A percentile compares a stretch with the other conserved stretches of the same genome.
These are phyloP conservation scores for Pseudovirgaria hyperparasitica DNA, from an alignment of 2,329 filamentous ascomycete species.

Conservation along the genomic window DNA sequence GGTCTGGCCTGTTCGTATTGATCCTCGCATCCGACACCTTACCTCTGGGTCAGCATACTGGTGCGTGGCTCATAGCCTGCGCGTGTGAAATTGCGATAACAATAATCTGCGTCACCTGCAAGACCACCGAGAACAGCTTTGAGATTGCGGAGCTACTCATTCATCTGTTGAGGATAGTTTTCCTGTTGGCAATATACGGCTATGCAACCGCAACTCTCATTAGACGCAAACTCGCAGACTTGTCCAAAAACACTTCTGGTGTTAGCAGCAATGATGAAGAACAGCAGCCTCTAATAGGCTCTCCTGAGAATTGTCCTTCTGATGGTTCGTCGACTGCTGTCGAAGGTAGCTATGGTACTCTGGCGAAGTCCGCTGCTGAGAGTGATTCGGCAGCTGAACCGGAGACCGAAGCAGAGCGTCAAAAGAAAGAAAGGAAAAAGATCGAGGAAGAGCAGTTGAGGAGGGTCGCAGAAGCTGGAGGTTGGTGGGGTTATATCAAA, in stretches of 20 bases:
- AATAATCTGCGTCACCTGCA: constrained; percentile 9
- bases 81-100: constrained; percentile 18
- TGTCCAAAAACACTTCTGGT: no score
- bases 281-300: constrained; percentile 1
- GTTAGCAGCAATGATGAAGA: no score
- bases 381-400: constrained; percentile 20
- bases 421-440: constrained; percentile 42
- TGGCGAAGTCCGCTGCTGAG: constrained; percentile 1
- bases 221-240: no score
- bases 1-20: constrained; percentile 14
- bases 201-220: constrained; percentile 2
- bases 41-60: constrained; percentile 22
- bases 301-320: not conserved
- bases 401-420: constrained; percentile 40
- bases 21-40: constrained; percentile 12
- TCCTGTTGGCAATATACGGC: constrained; percentile 15
- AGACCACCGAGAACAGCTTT: constrained; percentile 8
- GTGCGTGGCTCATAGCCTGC: constrained; percentile 19
- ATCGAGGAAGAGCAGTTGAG: constrained; percentile 42
- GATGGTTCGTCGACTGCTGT: not conserved
- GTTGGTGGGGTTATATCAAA: constrained; percentile 65
- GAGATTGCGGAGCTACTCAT: constrained; percentile 12
- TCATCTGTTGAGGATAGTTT: constrained; percentile 11
- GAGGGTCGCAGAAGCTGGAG: constrained; percentile 59
- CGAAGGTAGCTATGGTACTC: not conserved